A percentile compares a stretch with the other conserved stretches of the same genome.
phyloP scores from a whole-genome alignment of 139 green algal genomes.

The Asterochloris sp. region DNA sequence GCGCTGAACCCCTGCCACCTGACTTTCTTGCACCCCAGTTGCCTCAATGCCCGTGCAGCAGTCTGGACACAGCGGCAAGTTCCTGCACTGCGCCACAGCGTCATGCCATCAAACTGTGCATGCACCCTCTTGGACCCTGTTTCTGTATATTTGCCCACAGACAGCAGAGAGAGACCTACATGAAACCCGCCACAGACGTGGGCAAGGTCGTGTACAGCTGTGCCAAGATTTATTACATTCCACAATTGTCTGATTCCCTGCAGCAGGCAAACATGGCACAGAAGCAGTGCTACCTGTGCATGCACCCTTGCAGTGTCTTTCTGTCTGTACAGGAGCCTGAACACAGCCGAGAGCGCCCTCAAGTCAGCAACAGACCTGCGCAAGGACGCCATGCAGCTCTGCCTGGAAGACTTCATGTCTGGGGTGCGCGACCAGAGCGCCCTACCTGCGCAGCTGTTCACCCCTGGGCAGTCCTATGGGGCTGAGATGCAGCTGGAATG shows the following conservation, averaged over 20 bases:
- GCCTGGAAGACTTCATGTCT: slow-evolving; percentile 28
- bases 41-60: too few relatives aligned
- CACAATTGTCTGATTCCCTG: background rate
- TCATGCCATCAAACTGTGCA: too few relatives aligned
- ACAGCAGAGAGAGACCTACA: background rate
- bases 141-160: background rate
- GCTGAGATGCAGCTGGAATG: background rate
- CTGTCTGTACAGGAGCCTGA: slow-evolving; percentile 18
- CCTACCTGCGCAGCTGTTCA: background rate
- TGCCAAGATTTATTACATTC: background rate
- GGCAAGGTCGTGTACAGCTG: background rate
- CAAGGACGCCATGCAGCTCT: slow-evolving; percentile 19
- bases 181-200: background rate
- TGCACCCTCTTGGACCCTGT: too few relatives aligned
- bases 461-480: background rate
- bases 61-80: too few relatives aligned
- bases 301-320: background rate
- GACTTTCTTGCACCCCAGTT: too few relatives aligned
- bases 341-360: slow-evolving; percentile 26
- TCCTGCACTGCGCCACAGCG: too few relatives aligned
- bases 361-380: slow-evolving; percentile 23
- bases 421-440: slow-evolving; percentile 12
- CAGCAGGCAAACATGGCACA: background rate
- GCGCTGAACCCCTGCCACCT: too few relatives aligned
- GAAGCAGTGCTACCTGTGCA: background rate